Base-by-base conservation (phyloP, 805 yeast genomes). In the Nakazawaea laoshanensis region DNA sequence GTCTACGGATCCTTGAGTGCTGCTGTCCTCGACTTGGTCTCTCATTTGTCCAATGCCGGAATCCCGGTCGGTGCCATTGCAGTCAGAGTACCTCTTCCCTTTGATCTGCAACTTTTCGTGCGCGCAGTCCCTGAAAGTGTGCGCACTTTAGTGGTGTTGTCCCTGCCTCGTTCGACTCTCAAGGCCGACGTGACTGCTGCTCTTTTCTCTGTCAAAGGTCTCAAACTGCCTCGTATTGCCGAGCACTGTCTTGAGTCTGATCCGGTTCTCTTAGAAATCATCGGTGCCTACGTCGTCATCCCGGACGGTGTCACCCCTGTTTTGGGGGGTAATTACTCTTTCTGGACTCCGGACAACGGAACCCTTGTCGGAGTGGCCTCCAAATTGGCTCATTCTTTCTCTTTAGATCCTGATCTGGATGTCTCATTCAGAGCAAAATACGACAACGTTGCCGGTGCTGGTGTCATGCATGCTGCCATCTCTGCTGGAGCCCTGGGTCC, bases 61-160 rank as follows among this genome's bases (percentile, higher is more conserved):
- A 41, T 51, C 12, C 55, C 62, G n/a, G 67, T 74, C 32, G 94
- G 87, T 42, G 71, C 79, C 31, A 55, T 88, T 36, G 68, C 78
- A 35, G 70, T 77, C 31, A 73, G 95, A 57, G 73, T 84, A 27
- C 89, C 94, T 35, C 59, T 78, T 33, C 96, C 96, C 9, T 86
- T 87, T 57, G 74, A 78, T 45, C 64, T 70, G 21, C 64, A 61
- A 20, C 70, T 69, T 43, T 86, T 87, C 51, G 59, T 72, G 32
- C 49, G 61, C 3, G 49, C 67, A 8, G 61, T 88, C 32, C 89
- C 95, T 19, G 40, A 53, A 4, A 52, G 80, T 4, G 59, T 78
- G 14, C 65, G 68, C 42, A 66, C 67, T 38, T 57, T 88, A 35
- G 76, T 82, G 29, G 83, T 86, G 19, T 59, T 88, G 41, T 77